Evolutionary conservation across 768 basidiomycete genomes (phyloP).

Genomic region (Leccinum broughii): DNA sequence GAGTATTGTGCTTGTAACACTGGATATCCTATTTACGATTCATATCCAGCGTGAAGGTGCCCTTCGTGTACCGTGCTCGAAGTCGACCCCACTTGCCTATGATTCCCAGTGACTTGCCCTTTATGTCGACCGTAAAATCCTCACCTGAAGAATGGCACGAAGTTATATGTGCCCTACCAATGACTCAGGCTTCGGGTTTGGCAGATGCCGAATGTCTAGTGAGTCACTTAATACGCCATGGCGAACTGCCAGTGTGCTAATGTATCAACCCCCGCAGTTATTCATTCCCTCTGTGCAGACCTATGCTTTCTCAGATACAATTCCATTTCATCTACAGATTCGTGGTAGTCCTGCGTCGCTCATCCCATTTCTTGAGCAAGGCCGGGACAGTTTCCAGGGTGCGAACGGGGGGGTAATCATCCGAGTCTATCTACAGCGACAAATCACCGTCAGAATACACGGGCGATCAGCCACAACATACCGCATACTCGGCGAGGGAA

Average conservation of each 20-base stretch:
- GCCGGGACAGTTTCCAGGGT: slow-evolving; percentile 1
- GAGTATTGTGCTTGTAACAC: slow-evolving; percentile 8
- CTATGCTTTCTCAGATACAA: slow-evolving; percentile 53
- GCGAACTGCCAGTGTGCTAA: neutral
- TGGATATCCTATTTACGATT: neutral
- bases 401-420: slow-evolving; percentile 28
- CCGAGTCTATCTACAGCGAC: slow-evolving; percentile 55
- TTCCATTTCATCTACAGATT: slow-evolving; percentile 68
- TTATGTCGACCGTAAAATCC: slow-evolving; percentile 59
- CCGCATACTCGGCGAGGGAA: slow-evolving; percentile 48
- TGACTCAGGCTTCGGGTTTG: slow-evolving; percentile 34
- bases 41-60: slow-evolving; percentile 43
- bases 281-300: slow-evolving; percentile 59
- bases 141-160: slow-evolving; percentile 69
- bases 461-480: slow-evolving; percentile 9
- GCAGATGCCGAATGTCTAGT: slow-evolving; percentile 53
- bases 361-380: slow-evolving; percentile 42
- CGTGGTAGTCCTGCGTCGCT: slow-evolving; percentile 47
- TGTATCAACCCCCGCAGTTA: slow-evolving; percentile 39
- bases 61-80: slow-evolving; percentile 54
- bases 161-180: slow-evolving; percentile 45
- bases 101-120: slow-evolving; percentile 41
- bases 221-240: slow-evolving; percentile 12
- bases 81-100: slow-evolving; percentile 58
- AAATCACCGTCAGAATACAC: slow-evolving; percentile 40